Percentiles rank a stretch among this genome's conserved stretches.
Evolutionary conservation across 2,329 filamentous ascomycete genomes (phyloP).

Genomic region (Aspergillus niger): DNA sequence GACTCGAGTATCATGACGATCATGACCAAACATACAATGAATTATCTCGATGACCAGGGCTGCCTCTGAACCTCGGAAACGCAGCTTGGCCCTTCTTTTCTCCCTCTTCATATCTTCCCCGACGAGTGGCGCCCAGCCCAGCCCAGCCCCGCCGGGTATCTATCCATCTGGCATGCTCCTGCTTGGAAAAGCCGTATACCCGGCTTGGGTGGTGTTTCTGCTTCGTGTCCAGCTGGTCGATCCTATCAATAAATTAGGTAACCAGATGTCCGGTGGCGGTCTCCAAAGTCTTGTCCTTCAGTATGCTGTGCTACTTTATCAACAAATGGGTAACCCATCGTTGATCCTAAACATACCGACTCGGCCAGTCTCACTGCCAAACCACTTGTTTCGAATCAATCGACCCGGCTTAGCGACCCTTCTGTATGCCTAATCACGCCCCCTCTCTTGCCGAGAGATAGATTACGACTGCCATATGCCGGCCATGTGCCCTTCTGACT

Average conservation of each 20-base stretch:
- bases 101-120: neutral
- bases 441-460: neutral
- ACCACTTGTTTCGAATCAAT: neutral
- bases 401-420: neutral
- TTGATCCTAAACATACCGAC: neutral
- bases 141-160: neutral
- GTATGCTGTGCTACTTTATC: slow-evolving; percentile 3
- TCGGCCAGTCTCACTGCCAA: neutral
- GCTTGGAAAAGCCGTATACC: slow-evolving; percentile 1
- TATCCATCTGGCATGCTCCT: neutral
- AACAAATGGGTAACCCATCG: neutral
- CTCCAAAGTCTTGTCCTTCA: slow-evolving; percentile 3
- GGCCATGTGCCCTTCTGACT: neutral
- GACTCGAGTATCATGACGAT: no score
- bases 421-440: neutral
- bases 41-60: no score
- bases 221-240: slow-evolving; percentile 8
- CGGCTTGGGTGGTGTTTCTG: neutral
- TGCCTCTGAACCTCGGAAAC: neutral
- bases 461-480: neutral
- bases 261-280: slow-evolving; percentile 4
- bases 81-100: neutral
- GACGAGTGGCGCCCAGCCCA: neutral
- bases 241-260: slow-evolving; percentile 8
- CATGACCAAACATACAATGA: no score